Base-by-base conservation (phyloP, 768 basidiomycete species). In the Pleurotus pulmonarius region DNA sequence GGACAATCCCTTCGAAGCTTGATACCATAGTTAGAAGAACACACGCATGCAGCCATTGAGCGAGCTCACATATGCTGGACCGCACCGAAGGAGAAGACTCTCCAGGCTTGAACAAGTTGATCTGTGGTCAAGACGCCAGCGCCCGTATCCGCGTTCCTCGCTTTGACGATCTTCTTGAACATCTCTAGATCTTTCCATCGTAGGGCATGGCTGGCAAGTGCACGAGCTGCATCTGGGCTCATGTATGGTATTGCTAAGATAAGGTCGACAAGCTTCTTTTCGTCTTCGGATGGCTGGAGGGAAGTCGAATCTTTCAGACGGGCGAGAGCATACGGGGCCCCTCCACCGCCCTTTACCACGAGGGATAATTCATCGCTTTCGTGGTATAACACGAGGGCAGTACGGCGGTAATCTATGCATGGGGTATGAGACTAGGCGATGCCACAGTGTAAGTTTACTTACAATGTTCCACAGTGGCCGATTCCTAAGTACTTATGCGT, bases 311-410 rank as follows among this genome's bases (percentile, higher is more conserved):
- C 18, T 29, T 64, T 51, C 34, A 68, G 58, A 49, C 61, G 60
- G 41, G 62, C 43, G 34, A 67, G 55, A 26, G 62, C 67, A 20
- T 65, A 68, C 12, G 54, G 13, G 22, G 62, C 44, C 16, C 65
- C 65, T 9, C 49, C 49, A 45, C 60, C 63, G 8, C 54, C 61
- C 9, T 37, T 46, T 34, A 60, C 62, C 38, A 64, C 56, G 16
- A 69, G 44, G 16, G 54, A 25, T 20, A 61, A 48, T 24, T 67
- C 58, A 11, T 66, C 59, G 15, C 61, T 60, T 40, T 64, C 43
- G n/a, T 56, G 67, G 25, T 65, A 60, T 15, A 76, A 40, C 13
- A 76, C 57, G 7, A 75, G 60, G 15, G 70, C 73, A 2, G 73
- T 70, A 6, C 65, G 61, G 11, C 56, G 61, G 51, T 69, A 67